phyloP scores from a whole-genome alignment of 306 rosid genomes.

The Glycine soja region DNA sequence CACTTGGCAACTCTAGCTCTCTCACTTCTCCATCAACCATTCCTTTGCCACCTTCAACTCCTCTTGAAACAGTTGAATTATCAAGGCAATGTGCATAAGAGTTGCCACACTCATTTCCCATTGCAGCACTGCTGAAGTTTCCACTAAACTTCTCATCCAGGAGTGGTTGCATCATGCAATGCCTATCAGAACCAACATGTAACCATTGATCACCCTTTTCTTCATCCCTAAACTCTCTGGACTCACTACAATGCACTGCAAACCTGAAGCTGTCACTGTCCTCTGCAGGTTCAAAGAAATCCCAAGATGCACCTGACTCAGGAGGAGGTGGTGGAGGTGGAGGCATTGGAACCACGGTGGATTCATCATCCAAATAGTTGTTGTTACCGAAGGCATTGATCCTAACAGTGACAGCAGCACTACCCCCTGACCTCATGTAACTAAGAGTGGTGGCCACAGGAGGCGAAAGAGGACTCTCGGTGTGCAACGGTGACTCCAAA shows the following conservation, averaged over 20 bases:
- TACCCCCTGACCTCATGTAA: constrained; percentile 73
- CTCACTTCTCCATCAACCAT: constrained; percentile 46
- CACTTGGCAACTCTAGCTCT: constrained; percentile 35
- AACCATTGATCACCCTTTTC: constrained; percentile 43
- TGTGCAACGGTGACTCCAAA: constrained; percentile 73
- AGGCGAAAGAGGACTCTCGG: constrained; percentile 63
- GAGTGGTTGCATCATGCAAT: constrained; percentile 26
- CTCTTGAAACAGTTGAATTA: constrained; percentile 45
- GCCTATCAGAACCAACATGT: constrained; percentile 47
- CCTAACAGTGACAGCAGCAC: constrained; percentile 65
- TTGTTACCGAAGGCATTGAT: constrained; percentile 52
- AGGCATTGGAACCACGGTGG: constrained; percentile 57
- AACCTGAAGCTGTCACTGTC: constrained; percentile 80
- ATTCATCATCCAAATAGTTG: constrained; percentile 65
- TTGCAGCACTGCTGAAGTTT: constrained; percentile 30
- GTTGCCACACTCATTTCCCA: constrained; percentile 33
- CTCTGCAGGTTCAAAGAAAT: constrained; percentile 80
- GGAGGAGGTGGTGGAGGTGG: constrained; percentile 78
- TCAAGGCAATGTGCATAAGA: constrained; percentile 30
- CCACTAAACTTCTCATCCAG: constrained; percentile 46
- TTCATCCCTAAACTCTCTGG: constrained; percentile 41
- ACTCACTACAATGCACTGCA: constrained; percentile 57
- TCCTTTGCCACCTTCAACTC: constrained; percentile 46
- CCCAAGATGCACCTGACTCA: constrained; percentile 80
- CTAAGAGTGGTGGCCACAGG: constrained; percentile 57